phyloP scores from a whole-genome alignment of 768 basidiomycete species.

The Phlebiopsis flavidoalba region DNA sequence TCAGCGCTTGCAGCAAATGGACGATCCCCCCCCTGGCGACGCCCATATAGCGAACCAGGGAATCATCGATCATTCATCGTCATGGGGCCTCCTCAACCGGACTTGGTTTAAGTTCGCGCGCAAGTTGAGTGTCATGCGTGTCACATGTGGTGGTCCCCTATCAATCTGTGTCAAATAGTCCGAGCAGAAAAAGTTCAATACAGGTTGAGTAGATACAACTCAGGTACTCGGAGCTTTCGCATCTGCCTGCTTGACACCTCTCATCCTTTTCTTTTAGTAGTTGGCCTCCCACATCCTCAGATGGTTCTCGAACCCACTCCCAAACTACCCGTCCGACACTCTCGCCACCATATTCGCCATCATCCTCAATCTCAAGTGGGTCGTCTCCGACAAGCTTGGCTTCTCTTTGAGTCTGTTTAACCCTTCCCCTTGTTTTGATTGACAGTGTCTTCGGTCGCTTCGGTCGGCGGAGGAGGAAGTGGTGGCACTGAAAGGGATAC shows the following conservation, averaged over 20 bases:
- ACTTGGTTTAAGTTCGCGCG: no score
- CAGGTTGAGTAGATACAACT: neutral
- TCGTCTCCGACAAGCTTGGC: slow-evolving; percentile 1
- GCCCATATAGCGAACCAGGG: no score
- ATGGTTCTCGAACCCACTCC: slow-evolving; percentile 65
- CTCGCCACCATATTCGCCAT: slow-evolving; percentile 71
- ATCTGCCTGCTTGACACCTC: neutral
- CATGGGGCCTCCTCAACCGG: no score
- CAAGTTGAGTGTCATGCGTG: no score
- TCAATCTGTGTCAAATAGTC: no score
- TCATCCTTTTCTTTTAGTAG: neutral
- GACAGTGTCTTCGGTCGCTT: slow-evolving; percentile 18
- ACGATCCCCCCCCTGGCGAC: no score
- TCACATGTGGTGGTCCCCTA: no score
- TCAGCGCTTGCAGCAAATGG: no score
- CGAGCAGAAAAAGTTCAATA: no score
- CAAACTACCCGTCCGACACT: slow-evolving; percentile 62
- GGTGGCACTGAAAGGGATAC: slow-evolving; percentile 35
- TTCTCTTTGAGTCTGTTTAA: slow-evolving; percentile 1
- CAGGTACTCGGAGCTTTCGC: neutral
- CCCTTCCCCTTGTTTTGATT: slow-evolving; percentile 13
- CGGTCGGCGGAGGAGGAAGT: slow-evolving; percentile 24
- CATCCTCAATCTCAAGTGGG: slow-evolving; percentile 43
- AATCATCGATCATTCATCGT: no score
- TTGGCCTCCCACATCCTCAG: slow-evolving; percentile 47